Evolutionary conservation across 768 basidiomycete species (phyloP).

Genomic region (Suillus clintonianus): DNA sequence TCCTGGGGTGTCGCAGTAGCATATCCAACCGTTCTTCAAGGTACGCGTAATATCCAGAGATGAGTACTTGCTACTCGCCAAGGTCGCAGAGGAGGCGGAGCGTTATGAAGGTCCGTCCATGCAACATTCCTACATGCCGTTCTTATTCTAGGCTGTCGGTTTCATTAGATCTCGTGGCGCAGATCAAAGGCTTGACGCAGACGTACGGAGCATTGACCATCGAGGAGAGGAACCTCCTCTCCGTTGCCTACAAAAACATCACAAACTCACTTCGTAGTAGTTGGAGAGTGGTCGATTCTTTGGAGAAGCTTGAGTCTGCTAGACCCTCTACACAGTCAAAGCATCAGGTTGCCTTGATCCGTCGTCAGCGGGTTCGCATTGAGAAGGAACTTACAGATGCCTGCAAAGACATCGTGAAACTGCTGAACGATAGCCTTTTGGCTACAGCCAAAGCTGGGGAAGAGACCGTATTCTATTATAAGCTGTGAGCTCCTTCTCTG

Average conservation of each 20-base stretch:
- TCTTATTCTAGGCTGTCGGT: constrained; percentile 5
- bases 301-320: constrained; percentile 61
- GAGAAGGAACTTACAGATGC: constrained; percentile 74
- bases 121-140: neutral
- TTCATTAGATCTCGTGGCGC: constrained; percentile 67
- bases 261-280: constrained; percentile 82
- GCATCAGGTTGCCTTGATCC: constrained; percentile 64
- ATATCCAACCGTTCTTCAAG: constrained; percentile 16
- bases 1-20: neutral
- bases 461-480: constrained; percentile 87
- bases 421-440: constrained; percentile 63
- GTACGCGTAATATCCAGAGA: constrained; percentile 35
- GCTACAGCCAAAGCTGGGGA: constrained; percentile 72
- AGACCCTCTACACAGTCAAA: constrained; percentile 32
- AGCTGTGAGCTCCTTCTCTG: constrained; percentile 57
- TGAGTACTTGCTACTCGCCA: constrained; percentile 64
- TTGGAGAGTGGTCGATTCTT: constrained; percentile 78
- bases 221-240: constrained; percentile 88
- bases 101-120: constrained; percentile 73
- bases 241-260: constrained; percentile 89
- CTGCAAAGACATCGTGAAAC: constrained; percentile 76
- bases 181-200: constrained; percentile 76
- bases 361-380: constrained; percentile 71
- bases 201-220: constrained; percentile 70
- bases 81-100: constrained; percentile 85